Conservation (phyloP, 371 early-diverging fungal genomes). For the Circinella minor region DNA sequence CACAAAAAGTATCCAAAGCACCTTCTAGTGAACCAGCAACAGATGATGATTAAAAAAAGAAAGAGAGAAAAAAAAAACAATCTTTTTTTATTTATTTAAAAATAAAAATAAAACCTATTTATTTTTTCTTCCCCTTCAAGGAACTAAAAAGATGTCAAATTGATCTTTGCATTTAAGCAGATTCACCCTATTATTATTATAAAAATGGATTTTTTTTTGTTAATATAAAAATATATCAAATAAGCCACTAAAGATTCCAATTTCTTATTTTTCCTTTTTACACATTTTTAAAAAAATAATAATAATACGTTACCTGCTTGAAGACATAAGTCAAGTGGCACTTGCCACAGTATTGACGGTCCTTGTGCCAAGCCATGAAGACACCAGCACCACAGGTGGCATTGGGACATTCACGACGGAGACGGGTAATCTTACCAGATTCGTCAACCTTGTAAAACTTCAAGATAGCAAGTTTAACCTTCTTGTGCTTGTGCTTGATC, state of each 20-base stretch:
- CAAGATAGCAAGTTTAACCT: constrained; percentile 97
- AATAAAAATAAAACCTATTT: constrained; percentile 6
- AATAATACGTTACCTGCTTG: constrained; percentile 35
- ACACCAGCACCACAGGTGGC: constrained; percentile 97
- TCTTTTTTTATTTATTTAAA: background rate
- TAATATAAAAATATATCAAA: background rate
- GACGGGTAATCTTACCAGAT: constrained; percentile 96
- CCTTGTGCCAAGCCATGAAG: constrained; percentile 97
- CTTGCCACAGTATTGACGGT: constrained; percentile 95
- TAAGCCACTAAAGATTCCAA: background rate
- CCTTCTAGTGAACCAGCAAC: constrained; percentile 43
- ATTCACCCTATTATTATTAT: constrained; percentile 11
- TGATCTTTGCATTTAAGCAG: constrained; percentile 15
- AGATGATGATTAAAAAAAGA: constrained; percentile 28
- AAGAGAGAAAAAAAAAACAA: background rate
- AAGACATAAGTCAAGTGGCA: constrained; percentile 65
- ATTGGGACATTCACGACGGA: constrained; percentile 96
- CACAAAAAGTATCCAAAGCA: constrained; percentile 41
- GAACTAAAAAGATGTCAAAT: background rate
- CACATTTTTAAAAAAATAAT: background rate
- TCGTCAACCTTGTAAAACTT: constrained; percentile 98
- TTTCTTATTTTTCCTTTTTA: background rate
- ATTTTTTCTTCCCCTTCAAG: background rate
- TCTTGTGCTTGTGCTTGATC: constrained; percentile 98
- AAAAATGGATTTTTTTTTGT: too few relatives aligned